A percentile compares a stretch with the other conserved stretches of the same genome.
Evolutionary conservation across 768 basidiomycete genomes (phyloP).

Genomic region (Russula earlei): DNA sequence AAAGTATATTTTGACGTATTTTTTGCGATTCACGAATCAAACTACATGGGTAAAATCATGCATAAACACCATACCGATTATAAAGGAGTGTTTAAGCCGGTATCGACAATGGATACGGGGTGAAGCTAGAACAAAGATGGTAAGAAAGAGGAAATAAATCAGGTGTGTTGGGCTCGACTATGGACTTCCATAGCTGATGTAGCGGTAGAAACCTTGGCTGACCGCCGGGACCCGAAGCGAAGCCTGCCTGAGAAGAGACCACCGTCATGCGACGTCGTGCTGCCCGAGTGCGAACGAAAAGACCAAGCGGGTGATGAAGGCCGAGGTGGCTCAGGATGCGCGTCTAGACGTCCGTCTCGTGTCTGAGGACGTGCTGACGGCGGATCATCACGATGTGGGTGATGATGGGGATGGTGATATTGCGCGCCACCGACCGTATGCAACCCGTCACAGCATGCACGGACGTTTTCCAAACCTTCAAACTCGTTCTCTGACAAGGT

Average conservation of each 20-base stretch:
- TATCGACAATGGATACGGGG: constrained; percentile 3
- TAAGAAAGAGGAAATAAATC: not conserved
- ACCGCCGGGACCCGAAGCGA: constrained; percentile 66
- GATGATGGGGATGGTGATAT: constrained; percentile 46
- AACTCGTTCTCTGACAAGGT: constrained; percentile 67
- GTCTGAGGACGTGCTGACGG: constrained; percentile 29
- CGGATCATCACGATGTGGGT: constrained; percentile 26
- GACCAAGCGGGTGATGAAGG: constrained; percentile 81
- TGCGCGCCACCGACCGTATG: constrained; percentile 70
- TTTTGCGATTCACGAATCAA: not conserved
- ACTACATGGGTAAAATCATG: constrained; percentile 12
- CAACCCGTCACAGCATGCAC: constrained; percentile 81
- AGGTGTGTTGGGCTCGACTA: not conserved
- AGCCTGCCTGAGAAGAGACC: constrained; percentile 62
- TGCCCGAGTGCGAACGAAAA: constrained; percentile 73
- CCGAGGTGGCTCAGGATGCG: constrained; percentile 40
- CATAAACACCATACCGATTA: constrained; percentile 18
- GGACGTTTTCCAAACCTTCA: constrained; percentile 91
- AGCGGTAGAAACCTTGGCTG: constrained; percentile 29
- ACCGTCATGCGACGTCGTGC: constrained; percentile 58
- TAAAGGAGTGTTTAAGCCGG: constrained; percentile 11
- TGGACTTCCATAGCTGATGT: constrained; percentile 15
- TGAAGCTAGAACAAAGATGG: not conserved
- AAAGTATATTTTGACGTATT: constrained; percentile 10
- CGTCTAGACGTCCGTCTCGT: constrained; percentile 45